Conservation (phyloP, 176 grass and related monocot genomes). For the Aegilops umbellulata region DNA sequence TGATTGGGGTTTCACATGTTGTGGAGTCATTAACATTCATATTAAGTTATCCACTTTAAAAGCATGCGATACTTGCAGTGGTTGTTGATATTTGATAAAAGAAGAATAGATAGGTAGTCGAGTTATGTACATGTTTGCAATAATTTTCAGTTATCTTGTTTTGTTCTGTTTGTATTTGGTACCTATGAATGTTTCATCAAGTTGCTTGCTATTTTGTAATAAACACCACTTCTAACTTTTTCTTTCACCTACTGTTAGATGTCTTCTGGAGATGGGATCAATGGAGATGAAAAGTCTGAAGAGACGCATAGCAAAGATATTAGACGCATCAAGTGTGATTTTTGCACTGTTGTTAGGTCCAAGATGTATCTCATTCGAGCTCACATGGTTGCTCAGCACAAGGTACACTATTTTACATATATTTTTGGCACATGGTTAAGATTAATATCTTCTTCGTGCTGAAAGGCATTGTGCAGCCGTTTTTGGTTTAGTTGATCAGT, state of each 20-base stretch:
- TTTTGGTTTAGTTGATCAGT: not conserved
- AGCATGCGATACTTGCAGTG: not conserved
- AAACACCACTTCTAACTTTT: not conserved
- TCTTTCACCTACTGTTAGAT: slow-evolving; percentile 32
- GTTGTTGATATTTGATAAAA: not conserved
- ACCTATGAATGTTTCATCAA: not conserved
- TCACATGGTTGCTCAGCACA: slow-evolving; percentile 54
- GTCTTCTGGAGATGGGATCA: slow-evolving; percentile 34
- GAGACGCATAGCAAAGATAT: slow-evolving; percentile 32
- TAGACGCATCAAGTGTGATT: slow-evolving; percentile 61
- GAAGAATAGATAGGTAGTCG: not conserved
- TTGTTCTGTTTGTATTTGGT: not conserved
- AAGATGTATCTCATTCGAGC: slow-evolving; percentile 59
- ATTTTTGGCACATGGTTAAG: not conserved
- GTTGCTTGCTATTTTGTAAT: not conserved
- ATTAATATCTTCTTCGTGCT: not conserved
- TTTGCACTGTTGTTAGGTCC: slow-evolving; percentile 51
- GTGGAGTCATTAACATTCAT: not conserved
- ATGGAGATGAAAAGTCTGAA: not conserved
- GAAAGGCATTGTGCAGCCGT: not conserved
- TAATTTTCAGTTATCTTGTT: not conserved
- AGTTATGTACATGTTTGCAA: not conserved
- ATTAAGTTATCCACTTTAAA: slow-evolving; percentile 4
- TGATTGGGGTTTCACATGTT: not conserved
- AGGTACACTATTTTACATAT: slow-evolving; percentile 22